A percentile compares a stretch with the other conserved stretches of the same genome.
Conservation (phyloP, 73 alveolate species). For the Paramecium primaurelia region DNA sequence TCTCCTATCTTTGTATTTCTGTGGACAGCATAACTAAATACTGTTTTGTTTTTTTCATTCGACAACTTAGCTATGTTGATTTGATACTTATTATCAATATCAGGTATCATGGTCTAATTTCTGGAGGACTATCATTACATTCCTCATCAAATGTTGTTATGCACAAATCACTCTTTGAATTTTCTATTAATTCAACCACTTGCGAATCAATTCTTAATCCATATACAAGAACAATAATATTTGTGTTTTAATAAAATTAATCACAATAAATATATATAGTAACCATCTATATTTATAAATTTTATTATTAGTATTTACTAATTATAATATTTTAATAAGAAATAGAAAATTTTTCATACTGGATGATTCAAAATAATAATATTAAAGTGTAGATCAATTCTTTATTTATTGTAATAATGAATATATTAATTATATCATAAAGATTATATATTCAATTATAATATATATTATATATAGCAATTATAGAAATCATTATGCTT, state of each 20-base stretch:
- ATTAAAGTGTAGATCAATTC: no score
- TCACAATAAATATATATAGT: no score
- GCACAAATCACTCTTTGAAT: background rate
- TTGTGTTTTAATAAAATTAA: background rate
- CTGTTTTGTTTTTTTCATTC: background rate
- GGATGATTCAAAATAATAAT: no score
- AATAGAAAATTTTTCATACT: no score
- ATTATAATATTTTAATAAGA: no score
- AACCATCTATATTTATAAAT: no score
- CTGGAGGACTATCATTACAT: background rate
- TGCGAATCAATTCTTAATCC: background rate
- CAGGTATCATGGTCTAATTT: background rate
- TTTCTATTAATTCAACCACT: background rate
- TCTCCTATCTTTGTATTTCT: background rate
- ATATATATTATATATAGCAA: no score
- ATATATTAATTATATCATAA: no score
- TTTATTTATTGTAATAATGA: no score
- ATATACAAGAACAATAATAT: background rate
- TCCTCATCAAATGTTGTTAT: background rate
- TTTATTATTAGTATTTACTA: no score
- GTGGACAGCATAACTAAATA: background rate
- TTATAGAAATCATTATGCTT: no score
- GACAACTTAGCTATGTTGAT: slow-evolving; percentile 15
- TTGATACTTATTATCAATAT: background rate
- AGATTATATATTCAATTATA: no score